Evolutionary conservation across 805 yeast genomes (phyloP), one percentile per base, ranked within the genome.

Genomic region (Candida glaebosa): DNA sequence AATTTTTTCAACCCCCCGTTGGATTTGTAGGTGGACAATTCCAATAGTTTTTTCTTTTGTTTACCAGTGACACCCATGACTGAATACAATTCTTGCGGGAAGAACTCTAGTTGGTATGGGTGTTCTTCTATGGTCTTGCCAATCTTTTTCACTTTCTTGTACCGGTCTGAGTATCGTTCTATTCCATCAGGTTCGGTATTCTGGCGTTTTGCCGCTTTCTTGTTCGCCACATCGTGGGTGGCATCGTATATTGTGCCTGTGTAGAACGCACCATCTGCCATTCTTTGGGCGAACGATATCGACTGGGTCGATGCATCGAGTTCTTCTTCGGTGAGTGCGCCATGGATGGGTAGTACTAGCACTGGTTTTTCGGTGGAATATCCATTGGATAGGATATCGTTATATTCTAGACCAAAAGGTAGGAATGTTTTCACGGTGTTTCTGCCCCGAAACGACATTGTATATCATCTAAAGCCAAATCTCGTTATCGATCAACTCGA

Each of bases 101-200:
- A 84, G 48, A 86, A 73, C 41, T 77, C 79, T 6, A 79, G 53
- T 42, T 76, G 75, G 57, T 82, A 87, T 2, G 95, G 95, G 63
- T 85, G 89, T 40, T 84, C 89, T 46, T 81, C 84, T 6, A 84
- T 76, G 2, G 90, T 81, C 39, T 82, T 74, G 1, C 88, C 87
- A 12, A 82, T 75, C 53, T 76, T 79, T 42, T 86, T 75, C 51
- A 79, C 80, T 57, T 83, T 83, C 48, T 82, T 68, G 61, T 86
- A 90, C 57, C 72, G 73, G 60, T 90, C 97, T 2, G 95, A 80
- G 57, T 87, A 87, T 52, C 97, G 73, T 56, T 82, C 78, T 33
- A 90, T 75, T 2, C 91, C 89, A 57, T 87, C 96, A 0, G 63
- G 52, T 0, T 56, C 51, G 2, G 55, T 51, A 7, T 39, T 41